Base-by-base conservation (phyloP, 2,329 filamentous ascomycete species). In the Trichoderma koningiopsis region DNA sequence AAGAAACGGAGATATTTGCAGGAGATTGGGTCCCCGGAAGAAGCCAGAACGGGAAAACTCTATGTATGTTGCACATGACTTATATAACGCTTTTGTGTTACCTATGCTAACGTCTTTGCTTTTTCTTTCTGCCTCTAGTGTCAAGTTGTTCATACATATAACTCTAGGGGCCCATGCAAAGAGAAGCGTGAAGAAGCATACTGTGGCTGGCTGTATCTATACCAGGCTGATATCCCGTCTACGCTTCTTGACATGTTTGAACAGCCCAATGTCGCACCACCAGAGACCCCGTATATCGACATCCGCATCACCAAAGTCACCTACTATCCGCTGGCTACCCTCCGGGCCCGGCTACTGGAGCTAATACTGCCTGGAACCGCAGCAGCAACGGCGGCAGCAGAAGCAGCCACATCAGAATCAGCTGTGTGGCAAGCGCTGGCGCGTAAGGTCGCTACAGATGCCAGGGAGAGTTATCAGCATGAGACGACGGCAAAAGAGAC, bases 221-320 rank as follows among this genome's bases (percentile, higher is more conserved):
- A 71, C 33, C 60, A 35, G 24, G 68, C 70, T 14, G n/a, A 55
- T n/a, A 55, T 70, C 22, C 29, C 62, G 4, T 56, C 62, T 10
- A 55, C 61, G 11, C 55, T 71, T 8, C 58, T 71, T 11, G 57
- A 69, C 43, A 71, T 61, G 57, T 47, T 71, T 24, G 58, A 71
- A 13, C 5, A 63, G 13, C 57, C 62, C 29, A 40, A 55, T 14
- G 31, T 56, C 14, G 22, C 35, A 43, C 68, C 70, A 6, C n/a
- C 68, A 47, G 35, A 57, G 5, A 14, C n/a, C n/a, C 68, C 57
- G 16, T 62, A 62, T 24, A n/a, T 71, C 16, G 37, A 24, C 3
- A 22, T 71, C 10, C 7, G 66, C 10, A 62, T 70, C 40, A 55
- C 43, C 3, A 19, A 53, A 8, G 66, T 70, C 22, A 33, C 24